A percentile compares a stretch with the other conserved stretches of the same genome.
Evolutionary conservation across 2,329 filamentous ascomycete genomes (phyloP).

Genomic region (Xylariomycetidae sp.): DNA sequence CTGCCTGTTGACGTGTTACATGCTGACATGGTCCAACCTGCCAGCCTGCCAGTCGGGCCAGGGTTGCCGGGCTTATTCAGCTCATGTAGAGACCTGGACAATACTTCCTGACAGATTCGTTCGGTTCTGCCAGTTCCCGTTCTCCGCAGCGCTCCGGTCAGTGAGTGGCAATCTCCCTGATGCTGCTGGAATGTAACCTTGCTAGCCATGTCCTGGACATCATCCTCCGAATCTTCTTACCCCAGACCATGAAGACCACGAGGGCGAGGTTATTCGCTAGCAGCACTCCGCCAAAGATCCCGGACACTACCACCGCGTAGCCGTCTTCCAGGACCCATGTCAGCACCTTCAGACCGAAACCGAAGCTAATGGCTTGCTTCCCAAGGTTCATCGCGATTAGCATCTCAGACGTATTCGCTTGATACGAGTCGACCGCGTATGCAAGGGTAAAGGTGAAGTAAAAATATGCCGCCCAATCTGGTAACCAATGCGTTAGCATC

Average conservation of each 20-base stretch:
- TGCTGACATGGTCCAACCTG: too few relatives aligned
- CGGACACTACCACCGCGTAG: conserved; percentile 46
- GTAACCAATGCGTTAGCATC: too few relatives aligned
- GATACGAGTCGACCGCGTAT: conserved; percentile 57
- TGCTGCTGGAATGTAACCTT: conserved; percentile 33
- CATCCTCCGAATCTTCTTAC: conserved; percentile 43
- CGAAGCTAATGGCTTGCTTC: conserved; percentile 52
- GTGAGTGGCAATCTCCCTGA: conserved; percentile 20
- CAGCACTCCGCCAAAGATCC: conserved; percentile 45
- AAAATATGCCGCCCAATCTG: conserved; percentile 48
- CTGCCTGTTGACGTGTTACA: too few relatives aligned
- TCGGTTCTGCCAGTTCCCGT: too few relatives aligned
- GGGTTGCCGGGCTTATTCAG: too few relatives aligned
- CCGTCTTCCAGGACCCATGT: conserved; percentile 45
- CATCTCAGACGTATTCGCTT: conserved; percentile 58
- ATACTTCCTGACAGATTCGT: too few relatives aligned
- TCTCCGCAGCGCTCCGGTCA: conserved; percentile 8
- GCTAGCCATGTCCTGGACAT: conserved; percentile 46
- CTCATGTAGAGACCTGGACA: too few relatives aligned
- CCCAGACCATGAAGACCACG: conserved; percentile 46
- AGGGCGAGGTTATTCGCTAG: conserved; percentile 45
- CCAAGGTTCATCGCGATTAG: conserved; percentile 57
- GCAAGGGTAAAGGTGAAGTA: conserved; percentile 56
- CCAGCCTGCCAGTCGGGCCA: too few relatives aligned
- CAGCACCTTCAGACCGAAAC: conserved; percentile 46